phyloP scores from a whole-genome alignment of 257 asterid genomes.

The Forsythia suspensa region DNA sequence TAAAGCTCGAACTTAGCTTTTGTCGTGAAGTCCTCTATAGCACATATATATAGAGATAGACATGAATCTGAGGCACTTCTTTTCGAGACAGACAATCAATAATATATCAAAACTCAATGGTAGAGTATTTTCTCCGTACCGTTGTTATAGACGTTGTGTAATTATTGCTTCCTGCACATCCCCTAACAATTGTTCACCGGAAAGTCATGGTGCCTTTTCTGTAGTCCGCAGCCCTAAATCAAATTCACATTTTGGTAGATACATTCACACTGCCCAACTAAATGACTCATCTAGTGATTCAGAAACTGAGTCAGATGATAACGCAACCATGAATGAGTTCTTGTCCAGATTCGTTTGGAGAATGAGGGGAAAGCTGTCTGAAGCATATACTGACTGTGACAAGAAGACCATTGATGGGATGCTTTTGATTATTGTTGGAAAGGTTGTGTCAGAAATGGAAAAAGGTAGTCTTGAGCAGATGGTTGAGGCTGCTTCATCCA shows the following conservation, averaged over 20 bases:
- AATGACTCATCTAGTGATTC: slow-evolving; percentile 24
- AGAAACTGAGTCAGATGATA: slow-evolving; percentile 45
- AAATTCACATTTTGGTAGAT: slow-evolving; percentile 24
- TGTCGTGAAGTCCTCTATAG: not conserved
- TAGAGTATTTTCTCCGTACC: slow-evolving; percentile 27
- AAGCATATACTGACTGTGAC: slow-evolving; percentile 61
- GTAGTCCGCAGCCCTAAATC: not conserved
- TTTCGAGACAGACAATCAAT: slow-evolving; percentile 34
- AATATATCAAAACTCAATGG: slow-evolving; percentile 37
- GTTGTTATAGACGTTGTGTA: slow-evolving; percentile 25
- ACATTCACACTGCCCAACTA: slow-evolving; percentile 38
- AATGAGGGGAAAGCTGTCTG: slow-evolving; percentile 72
- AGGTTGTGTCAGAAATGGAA: slow-evolving; percentile 65
- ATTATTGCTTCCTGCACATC: slow-evolving; percentile 17
- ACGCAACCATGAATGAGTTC: slow-evolving; percentile 64
- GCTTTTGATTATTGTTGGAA: slow-evolving; percentile 72
- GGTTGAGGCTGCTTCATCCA: slow-evolving; percentile 29
- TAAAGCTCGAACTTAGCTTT: slow-evolving; percentile 8
- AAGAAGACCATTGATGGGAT: slow-evolving; percentile 67
- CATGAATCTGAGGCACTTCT: slow-evolving; percentile 54
- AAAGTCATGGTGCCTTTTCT: slow-evolving; percentile 6
- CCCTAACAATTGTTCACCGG: slow-evolving; percentile 17
- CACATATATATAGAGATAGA: slow-evolving; percentile 1
- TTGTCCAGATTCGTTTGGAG: slow-evolving; percentile 84
- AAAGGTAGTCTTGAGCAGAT: slow-evolving; percentile 58